A percentile compares a stretch with the other conserved stretches of the same genome.
Conservation (phyloP, 2,329 filamentous ascomycete species). For the Alternaria viburni region DNA sequence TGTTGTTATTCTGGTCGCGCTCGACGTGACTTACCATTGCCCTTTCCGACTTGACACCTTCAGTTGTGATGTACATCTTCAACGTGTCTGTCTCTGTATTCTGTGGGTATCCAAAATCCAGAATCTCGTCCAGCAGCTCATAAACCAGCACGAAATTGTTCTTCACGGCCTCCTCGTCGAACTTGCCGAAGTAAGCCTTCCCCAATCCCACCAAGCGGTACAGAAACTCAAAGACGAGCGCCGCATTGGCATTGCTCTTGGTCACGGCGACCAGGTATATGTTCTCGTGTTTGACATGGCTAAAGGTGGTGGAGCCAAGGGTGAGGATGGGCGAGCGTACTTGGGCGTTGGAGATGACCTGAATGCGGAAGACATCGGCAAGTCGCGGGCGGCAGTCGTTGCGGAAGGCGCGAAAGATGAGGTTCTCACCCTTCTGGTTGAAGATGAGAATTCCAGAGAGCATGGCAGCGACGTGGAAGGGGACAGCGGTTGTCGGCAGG, state of each 20-base stretch:
- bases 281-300: constrained; percentile 99
- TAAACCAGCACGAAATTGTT: constrained; percentile 99
- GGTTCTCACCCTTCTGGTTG: constrained; percentile 99
- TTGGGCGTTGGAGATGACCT: constrained; percentile 97
- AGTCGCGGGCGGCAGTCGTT: constrained; percentile 97
- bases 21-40: constrained; percentile 57
- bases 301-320: constrained; percentile 96
- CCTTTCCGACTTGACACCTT: constrained; percentile 92
- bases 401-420: constrained; percentile 98
- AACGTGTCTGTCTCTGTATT: constrained; percentile 98
- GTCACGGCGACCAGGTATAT: constrained; percentile 97
- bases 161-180: constrained; percentile 99
- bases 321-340: constrained; percentile 97
- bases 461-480: constrained; percentile 61
- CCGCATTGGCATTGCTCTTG: constrained; percentile 98
- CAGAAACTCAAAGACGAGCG: constrained; percentile 96
- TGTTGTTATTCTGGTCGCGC: neutral
- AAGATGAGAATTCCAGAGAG: constrained; percentile 96
- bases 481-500: constrained; percentile 3
- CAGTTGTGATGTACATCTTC: constrained; percentile 99
- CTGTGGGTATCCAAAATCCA: constrained; percentile 98
- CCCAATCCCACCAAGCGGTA: constrained; percentile 90
- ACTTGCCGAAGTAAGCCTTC: constrained; percentile 97
- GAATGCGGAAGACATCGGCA: constrained; percentile 98
- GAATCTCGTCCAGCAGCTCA: constrained; percentile 95